These are phyloP conservation scores for Daldinia bambusicola DNA, from an alignment of 495 filamentous ascomycete genomes.

Conservation along the genomic window DNA sequence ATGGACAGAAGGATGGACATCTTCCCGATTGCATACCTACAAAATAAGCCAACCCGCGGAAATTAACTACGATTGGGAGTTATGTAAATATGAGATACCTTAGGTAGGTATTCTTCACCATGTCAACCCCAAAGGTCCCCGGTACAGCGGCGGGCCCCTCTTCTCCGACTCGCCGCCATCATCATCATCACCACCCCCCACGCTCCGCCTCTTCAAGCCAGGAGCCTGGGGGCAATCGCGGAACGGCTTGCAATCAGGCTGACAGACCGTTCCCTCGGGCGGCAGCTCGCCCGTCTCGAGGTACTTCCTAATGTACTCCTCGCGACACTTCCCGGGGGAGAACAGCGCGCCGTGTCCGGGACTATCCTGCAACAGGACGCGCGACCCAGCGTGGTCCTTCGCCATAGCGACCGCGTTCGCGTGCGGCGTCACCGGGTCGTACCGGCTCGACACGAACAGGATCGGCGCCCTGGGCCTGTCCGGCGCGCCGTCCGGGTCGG, in stretches of 20 bases:
- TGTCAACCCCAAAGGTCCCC: neutral
- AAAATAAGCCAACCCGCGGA: no score
- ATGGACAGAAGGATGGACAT: no score
- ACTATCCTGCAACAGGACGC: conserved; percentile 46
- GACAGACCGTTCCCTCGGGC: conserved; percentile 37
- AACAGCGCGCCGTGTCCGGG: conserved; percentile 45
- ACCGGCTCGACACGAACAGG: conserved; percentile 46
- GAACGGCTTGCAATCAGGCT: conserved; percentile 42
- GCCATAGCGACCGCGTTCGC: conserved; percentile 46
- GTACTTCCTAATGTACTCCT: conserved; percentile 39
- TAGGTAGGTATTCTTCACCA: neutral
- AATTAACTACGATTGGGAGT: no score
- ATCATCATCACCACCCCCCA: neutral
- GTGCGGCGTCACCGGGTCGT: conserved; percentile 51
- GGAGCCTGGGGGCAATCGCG: conserved; percentile 14
- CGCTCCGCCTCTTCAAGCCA: neutral
- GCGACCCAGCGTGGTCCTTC: conserved; percentile 35
- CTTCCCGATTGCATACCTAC: no score
- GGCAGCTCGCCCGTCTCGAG: conserved; percentile 47
- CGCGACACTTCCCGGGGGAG: conserved; percentile 41
- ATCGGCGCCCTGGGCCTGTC: conserved; percentile 44
- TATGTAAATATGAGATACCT: neutral
- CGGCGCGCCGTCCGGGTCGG: conserved; percentile 5
- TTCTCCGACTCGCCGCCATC: neutral
- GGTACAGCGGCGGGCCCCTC: neutral